Percentiles rank a stretch among this genome's conserved stretches.
phyloP scores from a whole-genome alignment of 1,284 basidiomycete species.

The Fereydounia khargensis region DNA sequence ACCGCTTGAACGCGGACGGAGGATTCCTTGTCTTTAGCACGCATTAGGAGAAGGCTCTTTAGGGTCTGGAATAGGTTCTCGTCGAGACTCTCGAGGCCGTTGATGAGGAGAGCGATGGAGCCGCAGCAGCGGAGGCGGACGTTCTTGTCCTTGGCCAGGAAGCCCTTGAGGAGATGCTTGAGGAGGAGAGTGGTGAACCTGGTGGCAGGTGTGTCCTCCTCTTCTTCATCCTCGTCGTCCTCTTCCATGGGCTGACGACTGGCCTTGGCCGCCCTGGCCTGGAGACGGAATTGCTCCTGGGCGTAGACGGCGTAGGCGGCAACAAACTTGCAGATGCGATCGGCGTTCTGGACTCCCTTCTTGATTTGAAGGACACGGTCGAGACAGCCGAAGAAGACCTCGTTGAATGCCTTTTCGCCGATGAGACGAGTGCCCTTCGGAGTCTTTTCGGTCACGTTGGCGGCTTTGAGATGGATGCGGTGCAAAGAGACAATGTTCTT shows the following conservation, averaged over 20 bases:
- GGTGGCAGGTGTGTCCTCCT: constrained; percentile 70
- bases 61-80: constrained; percentile 77
- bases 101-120: constrained; percentile 62
- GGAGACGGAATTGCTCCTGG: constrained; percentile 38
- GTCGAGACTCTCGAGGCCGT: constrained; percentile 60
- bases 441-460: constrained; percentile 64
- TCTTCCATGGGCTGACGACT: constrained; percentile 32
- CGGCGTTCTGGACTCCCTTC: constrained; percentile 77
- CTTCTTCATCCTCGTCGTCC: constrained; percentile 63
- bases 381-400: constrained; percentile 64
- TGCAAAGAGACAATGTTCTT: constrained; percentile 86
- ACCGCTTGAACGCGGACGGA: constrained; percentile 80
- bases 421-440: constrained; percentile 65
- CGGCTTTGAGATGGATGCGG: constrained; percentile 74
- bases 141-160: constrained; percentile 83
- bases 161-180: constrained; percentile 77
- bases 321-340: constrained; percentile 80
- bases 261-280: constrained; percentile 19
- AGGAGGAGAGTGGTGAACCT: constrained; percentile 72
- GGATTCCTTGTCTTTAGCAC: constrained; percentile 81
- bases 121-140: constrained; percentile 78
- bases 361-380: constrained; percentile 74
- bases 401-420: constrained; percentile 79
- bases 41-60: constrained; percentile 70
- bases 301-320: constrained; percentile 72